Evolutionary conservation across 495 filamentous ascomycete genomes (phyloP).

Genomic region (Podospora pseudocomata): DNA sequence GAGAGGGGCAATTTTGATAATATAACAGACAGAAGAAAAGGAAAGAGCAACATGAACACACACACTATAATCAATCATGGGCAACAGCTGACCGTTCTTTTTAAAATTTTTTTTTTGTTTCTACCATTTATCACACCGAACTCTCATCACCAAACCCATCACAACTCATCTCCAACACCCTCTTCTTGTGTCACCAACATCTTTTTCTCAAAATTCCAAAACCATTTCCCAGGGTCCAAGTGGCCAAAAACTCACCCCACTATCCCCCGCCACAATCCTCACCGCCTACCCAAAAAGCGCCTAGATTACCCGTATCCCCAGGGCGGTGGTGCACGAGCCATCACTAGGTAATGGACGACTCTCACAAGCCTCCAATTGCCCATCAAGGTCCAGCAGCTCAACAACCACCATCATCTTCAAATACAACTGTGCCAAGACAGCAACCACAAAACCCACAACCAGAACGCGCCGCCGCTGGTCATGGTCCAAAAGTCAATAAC

Average conservation of each 20-base stretch:
- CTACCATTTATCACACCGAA: neutral
- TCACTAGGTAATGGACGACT: neutral
- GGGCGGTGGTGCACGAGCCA: neutral
- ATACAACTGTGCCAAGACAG: neutral
- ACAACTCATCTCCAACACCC: neutral
- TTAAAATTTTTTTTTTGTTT: neutral
- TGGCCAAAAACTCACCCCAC: constrained; percentile 12
- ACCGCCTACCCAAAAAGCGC: constrained; percentile 11
- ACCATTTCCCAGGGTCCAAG: neutral
- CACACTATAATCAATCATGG: neutral
- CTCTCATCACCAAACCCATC: neutral
- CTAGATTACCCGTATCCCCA: neutral
- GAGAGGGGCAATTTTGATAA: neutral
- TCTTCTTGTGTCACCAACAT: constrained; percentile 1
- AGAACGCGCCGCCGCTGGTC: neutral
- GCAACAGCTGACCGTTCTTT: neutral
- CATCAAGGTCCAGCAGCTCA: neutral
- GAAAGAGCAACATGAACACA: neutral
- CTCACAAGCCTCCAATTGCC: neutral
- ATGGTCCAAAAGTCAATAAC: neutral
- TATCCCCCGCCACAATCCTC: neutral
- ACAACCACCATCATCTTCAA: neutral
- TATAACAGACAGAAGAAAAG: neutral
- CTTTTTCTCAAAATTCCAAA: neutral
- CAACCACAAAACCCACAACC: neutral